Base-by-base conservation (phyloP, 192 early-diverging fungal genomes). In the Coemansia sp. region DNA sequence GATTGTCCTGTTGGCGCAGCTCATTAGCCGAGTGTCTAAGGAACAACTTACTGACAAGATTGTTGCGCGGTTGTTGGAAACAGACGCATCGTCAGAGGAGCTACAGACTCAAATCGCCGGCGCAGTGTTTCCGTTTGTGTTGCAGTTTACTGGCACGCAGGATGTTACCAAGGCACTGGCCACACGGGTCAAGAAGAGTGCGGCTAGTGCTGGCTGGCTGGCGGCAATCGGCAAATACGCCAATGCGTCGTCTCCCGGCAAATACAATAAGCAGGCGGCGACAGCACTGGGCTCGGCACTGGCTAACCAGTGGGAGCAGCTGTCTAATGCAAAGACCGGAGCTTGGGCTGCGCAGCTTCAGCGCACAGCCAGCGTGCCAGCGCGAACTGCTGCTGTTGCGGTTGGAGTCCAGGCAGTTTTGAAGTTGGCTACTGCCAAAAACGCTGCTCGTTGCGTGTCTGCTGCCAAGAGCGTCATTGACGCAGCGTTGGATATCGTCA, bases 361-460 rank as follows among this genome's bases (percentile, higher is more conserved):
- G 23, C 45, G 22, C 5, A 29, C 67, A 16, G 63, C 47, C 22
- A 49, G 22, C 3, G 12, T 48, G 1, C 22, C 47, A n/a, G 57
- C 67, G 1, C 49, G 67, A 2, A 62, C 39, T 4, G 49, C 68
- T 5, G 73, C 73, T 3, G 43, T 80, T 3, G 72, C 55, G 1
- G 50, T 71, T 27, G 77, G 77, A 5, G 72, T 68, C 14, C 72
- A 74, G 2, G 65, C 58, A 0, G 77, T 59, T 4, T 55, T 54
- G 3, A 27, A 67, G 23, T 63, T 80, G 19, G 68, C 68, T 0
- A 47, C 29, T 8, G 26, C 29, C 3, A 62, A 38, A 8, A 31
- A 43, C 53, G 43, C 19, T n/a, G 48, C 50, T 4, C 22, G 26
- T 4, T 61, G 57, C 21, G 68, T 71, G 11, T 50, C 29, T 11